These are phyloP conservation scores for Trebouxiophyceae sp. DNA, from an alignment of 163 green algal genomes.

Conservation along the genomic window DNA sequence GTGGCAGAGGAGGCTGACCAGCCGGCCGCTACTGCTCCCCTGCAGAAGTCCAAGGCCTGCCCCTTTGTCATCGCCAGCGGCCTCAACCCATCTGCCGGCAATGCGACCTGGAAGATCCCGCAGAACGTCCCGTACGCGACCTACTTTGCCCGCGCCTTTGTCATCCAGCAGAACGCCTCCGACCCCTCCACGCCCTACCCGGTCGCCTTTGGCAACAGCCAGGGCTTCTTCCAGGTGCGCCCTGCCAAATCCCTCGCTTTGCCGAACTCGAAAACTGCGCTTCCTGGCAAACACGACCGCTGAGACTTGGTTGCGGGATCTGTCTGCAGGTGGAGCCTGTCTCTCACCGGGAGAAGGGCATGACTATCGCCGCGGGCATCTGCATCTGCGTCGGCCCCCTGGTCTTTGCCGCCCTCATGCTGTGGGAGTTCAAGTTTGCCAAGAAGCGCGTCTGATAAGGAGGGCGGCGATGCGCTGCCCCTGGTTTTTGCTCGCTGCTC, in stretches of 20 bases:
- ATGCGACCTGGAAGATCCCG: constrained; percentile 10
- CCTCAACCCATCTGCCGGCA: constrained; percentile 7
- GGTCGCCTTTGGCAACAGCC: constrained; percentile 11
- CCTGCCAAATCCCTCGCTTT: neutral
- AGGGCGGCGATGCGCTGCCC: no score
- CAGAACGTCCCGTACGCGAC: constrained; percentile 6
- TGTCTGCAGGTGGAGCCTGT: constrained; percentile 1
- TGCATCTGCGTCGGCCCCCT: constrained; percentile 1
- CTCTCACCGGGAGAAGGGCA: neutral
- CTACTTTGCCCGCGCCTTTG: constrained; percentile 21
- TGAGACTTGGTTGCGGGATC: no score
- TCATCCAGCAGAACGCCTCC: constrained; percentile 6
- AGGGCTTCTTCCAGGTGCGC: constrained; percentile 16
- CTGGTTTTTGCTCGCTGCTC: no score
- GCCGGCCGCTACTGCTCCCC: neutral
- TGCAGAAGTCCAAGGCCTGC: constrained; percentile 30
- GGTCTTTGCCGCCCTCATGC: neutral
- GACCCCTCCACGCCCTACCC: neutral
- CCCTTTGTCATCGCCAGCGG: constrained; percentile 1
- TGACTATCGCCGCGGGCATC: constrained; percentile 3
- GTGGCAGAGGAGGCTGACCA: neutral
- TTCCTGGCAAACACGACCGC: no score
- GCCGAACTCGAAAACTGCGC: no score
- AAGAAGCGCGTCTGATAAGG: neutral
- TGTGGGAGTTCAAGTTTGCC: neutral